Evolutionary conservation across 225 moss, liverwort and hornwort genomes (phyloP), one percentile per base, ranked within the genome.

Genomic region (Physcomitrellopsis africana): DNA sequence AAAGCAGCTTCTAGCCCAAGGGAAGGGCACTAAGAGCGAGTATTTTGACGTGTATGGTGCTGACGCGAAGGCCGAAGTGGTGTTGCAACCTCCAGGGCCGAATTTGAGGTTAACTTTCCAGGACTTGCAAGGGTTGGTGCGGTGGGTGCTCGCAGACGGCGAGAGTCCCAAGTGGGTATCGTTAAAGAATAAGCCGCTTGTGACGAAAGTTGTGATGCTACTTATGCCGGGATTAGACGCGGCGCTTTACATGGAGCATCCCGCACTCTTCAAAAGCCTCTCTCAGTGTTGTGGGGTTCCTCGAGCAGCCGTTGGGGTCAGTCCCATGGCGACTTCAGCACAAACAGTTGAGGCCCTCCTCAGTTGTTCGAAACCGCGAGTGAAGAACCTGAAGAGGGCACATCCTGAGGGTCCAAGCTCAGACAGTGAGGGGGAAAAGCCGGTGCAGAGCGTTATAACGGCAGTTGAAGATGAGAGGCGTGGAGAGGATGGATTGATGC

Each of bases 161-260:
- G 68, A 65, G 65, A 94, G 81, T 64, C 94, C 94, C 10, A 91
- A 79, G 52, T 94, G 94, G 94, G 81, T 92, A 24, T 91, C 92
- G 41, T 81, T 93, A 42, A 93, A 93, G 86, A 93, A 93, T 67
- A 93, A 93, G 76, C 93, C 93, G 51, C 88, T 94, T 18, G 91
- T 94, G 14, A 85, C 79, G 41, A 90, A 86, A 82, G 86, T 94
- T 20, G 88, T 92, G 75, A 66, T 94, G 78, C 75, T 94, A 2
- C 90, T 85, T 51, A 14, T 94, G 10, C 88, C 94, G 11, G 90
- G 93, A 65, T 65, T 93, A 70, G 89, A 93, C 81, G 91, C 86
- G 53, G 87, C 91, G 23, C 72, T 91, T 14, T 93, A 87, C 72
- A 75, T 79, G 75, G 83, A 83, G 41, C 83, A 89, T 63, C 69